Percentiles rank a stretch among this genome's conserved stretches.
Conservation (phyloP, 2,329 filamentous ascomycete genomes). For the Thelonectria olida region DNA sequence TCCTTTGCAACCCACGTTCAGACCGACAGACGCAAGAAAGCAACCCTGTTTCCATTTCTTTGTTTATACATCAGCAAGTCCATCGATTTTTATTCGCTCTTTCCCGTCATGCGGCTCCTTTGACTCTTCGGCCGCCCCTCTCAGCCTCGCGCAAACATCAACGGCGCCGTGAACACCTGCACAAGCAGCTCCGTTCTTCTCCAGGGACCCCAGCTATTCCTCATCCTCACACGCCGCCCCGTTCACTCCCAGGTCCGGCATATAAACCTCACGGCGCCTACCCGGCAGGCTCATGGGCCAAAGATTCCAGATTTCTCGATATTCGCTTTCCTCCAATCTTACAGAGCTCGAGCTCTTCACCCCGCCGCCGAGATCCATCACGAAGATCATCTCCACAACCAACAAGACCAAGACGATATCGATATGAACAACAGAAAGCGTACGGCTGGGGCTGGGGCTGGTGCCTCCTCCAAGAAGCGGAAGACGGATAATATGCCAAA, state of each 20-base stretch:
- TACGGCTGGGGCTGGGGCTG: conserved; percentile 21
- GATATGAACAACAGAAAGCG: conserved; percentile 47
- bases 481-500: conserved; percentile 61
- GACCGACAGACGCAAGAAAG: conserved; percentile 5
- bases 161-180: conserved; percentile 24
- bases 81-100: conserved; percentile 12
- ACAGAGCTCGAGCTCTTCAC: conserved; percentile 6
- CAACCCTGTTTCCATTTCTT: conserved; percentile 20
- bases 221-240: neutral
- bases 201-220: neutral
- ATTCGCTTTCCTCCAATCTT: conserved; percentile 33
- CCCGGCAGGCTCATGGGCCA: conserved; percentile 30
- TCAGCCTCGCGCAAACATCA: conserved; percentile 37
- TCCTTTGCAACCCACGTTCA: neutral
- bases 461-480: conserved; percentile 53
- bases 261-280: conserved; percentile 28
- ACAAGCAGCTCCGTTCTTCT: conserved; percentile 21
- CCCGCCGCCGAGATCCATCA: conserved; percentile 10
- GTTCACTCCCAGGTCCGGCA: neutral
- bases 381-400: conserved; percentile 11
- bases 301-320: conserved; percentile 30
- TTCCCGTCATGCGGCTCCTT: conserved; percentile 37
- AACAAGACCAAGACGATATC: conserved; percentile 11
- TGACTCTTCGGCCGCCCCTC: conserved; percentile 38
- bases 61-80: neutral